These are phyloP conservation scores for Hypoxylon intermedium DNA, from an alignment of 495 filamentous ascomycete species.

Conservation along the genomic window DNA sequence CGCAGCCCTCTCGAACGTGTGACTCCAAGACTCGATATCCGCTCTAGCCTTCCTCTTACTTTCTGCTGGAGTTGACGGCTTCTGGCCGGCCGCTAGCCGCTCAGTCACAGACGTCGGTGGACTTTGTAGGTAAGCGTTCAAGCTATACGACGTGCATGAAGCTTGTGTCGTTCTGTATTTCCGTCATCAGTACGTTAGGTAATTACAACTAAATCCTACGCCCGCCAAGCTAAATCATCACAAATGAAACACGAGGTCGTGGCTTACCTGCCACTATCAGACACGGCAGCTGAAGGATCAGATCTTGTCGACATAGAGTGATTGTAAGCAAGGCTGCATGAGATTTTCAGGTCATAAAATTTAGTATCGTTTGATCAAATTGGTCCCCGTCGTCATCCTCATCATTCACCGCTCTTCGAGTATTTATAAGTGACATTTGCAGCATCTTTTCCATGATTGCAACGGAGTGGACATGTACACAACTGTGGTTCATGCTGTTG, in stretches of 20 bases:
- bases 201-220: neutral
- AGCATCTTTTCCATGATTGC: neutral
- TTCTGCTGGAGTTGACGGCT: conserved; percentile 1
- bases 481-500: conserved; percentile 1
- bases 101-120: conserved; percentile 24
- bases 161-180: conserved; percentile 3
- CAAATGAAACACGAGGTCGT: neutral
- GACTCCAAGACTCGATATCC: conserved; percentile 17
- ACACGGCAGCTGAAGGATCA: conserved; percentile 11
- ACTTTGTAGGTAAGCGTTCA: conserved; percentile 26
- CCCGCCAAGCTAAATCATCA: neutral
- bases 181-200: conserved; percentile 3
- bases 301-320: conserved; percentile 17
- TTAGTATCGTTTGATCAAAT: conserved; percentile 1
- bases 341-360: conserved; percentile 2
- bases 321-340: neutral
- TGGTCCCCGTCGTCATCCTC: neutral
- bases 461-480: neutral
- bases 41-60: neutral
- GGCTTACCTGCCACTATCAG: conserved; percentile 22
- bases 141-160: conserved; percentile 12
- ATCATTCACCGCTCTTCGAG: conserved; percentile 26
- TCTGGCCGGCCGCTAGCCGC: conserved; percentile 14
- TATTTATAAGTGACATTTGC: conserved; percentile 20
- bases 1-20: conserved; percentile 8